phyloP scores from a whole-genome alignment of 495 filamentous ascomycete species.

The Entonaema liquescens region DNA sequence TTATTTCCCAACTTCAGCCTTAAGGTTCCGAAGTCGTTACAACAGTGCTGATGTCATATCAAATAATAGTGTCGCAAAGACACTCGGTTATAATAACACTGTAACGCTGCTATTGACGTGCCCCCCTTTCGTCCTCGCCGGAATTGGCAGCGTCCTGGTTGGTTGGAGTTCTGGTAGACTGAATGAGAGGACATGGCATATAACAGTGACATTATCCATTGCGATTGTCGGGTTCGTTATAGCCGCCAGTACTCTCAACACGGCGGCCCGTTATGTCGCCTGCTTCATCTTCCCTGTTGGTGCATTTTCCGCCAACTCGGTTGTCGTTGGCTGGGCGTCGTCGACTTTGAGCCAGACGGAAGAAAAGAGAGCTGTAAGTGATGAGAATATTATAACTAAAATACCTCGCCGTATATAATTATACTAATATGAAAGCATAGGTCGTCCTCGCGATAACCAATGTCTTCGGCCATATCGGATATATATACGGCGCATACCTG shows the following conservation, averaged over 20 bases:
- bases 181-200: conserved; percentile 60
- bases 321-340: conserved; percentile 56
- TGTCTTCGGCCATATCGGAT: conserved; percentile 54
- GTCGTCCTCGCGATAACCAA: conserved; percentile 57
- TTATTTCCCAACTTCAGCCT: not conserved
- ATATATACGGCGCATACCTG: conserved; percentile 58
- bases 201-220: conserved; percentile 47
- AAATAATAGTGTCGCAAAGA: conserved; percentile 50
- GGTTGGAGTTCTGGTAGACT: conserved; percentile 51
- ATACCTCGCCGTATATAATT: not conserved
- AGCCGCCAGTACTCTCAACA: conserved; percentile 48
- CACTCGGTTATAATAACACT: conserved; percentile 53
- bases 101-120: conserved; percentile 55
- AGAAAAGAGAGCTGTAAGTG: conserved; percentile 52
- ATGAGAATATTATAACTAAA: not conserved
- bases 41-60: not conserved
- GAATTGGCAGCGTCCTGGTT: conserved; percentile 45
- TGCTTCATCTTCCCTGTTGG: conserved; percentile 55
- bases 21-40: not conserved
- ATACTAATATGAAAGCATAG: conserved; percentile 5
- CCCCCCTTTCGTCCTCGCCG: conserved; percentile 56
- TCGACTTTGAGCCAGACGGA: conserved; percentile 53
- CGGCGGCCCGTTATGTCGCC: conserved; percentile 52
- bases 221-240: conserved; percentile 57
- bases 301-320: conserved; percentile 55